Evolutionary conservation across 2,329 filamentous ascomycete genomes (phyloP).

Genomic region (Tolypocladium amazonense): DNA sequence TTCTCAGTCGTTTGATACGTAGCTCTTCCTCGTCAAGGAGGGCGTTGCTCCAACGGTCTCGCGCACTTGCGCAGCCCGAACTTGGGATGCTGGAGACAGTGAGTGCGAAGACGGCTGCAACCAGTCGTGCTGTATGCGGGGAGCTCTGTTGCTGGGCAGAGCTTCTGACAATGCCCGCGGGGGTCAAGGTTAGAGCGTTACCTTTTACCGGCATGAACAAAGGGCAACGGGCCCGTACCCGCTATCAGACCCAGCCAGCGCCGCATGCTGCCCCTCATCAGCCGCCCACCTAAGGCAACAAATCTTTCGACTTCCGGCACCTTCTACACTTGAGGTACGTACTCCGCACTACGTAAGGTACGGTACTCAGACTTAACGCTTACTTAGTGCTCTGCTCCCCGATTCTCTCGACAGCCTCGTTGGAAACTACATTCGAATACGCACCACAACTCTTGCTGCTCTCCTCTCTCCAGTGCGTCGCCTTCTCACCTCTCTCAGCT

Average conservation of each 20-base stretch:
- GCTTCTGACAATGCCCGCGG: not conserved
- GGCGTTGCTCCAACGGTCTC: not conserved
- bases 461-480: not conserved
- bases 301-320: slow-evolving; percentile 33
- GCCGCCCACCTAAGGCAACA: slow-evolving; percentile 1
- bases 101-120: not conserved
- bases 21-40: not conserved
- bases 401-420: not conserved
- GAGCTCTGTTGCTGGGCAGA: not conserved
- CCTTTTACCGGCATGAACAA: not conserved
- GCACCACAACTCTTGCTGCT: not conserved
- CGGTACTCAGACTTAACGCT: too few relatives aligned
- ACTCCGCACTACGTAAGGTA: too few relatives aligned
- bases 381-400: not conserved
- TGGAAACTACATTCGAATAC: not conserved
- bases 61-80: not conserved
- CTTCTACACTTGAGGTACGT: slow-evolving; percentile 18
- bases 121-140: too few relatives aligned
- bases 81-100: not conserved
- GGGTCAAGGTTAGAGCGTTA: not conserved
- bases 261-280: not conserved
- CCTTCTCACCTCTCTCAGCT: not conserved
- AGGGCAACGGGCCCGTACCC: not conserved
- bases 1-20: too few relatives aligned
- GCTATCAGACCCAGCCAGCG: not conserved